phyloP scores from a whole-genome alignment of 2,329 filamentous ascomycete species.

The Colletotrichum costaricense region DNA sequence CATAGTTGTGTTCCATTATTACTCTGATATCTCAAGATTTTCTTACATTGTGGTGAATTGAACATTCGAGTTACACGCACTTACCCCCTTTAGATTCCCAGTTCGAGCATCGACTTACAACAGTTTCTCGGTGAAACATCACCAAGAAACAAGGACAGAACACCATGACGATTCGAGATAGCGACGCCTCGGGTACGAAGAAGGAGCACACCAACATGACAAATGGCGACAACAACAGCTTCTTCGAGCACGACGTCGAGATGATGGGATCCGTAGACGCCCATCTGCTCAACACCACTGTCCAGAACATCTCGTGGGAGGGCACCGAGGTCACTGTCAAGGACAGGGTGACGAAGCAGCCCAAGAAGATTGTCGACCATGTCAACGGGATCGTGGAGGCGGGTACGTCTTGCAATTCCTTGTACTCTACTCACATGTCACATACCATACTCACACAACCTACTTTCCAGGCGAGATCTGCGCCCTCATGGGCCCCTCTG shows the following conservation, averaged over 20 bases:
- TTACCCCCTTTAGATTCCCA: not conserved
- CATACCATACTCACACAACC: not conserved
- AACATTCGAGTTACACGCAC: not conserved
- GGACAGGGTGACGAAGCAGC: constrained; percentile 72
- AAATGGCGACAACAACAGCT: not conserved
- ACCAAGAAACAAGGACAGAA: not conserved
- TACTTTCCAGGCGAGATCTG: constrained; percentile 69
- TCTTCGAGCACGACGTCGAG: constrained; percentile 40
- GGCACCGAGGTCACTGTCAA: constrained; percentile 78
- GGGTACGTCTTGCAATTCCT: constrained; percentile 45
- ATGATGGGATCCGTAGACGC: constrained; percentile 47
- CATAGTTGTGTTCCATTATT: not conserved
- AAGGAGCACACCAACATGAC: constrained; percentile 9
- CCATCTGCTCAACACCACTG: constrained; percentile 71
- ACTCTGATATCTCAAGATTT: not conserved
- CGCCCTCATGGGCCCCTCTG: constrained; percentile 83
- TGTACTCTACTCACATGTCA: not conserved
- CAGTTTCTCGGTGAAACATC: not conserved
- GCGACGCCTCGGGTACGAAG: not conserved
- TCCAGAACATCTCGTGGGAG: constrained; percentile 75
- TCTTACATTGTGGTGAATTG: not conserved
- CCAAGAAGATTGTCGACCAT: constrained; percentile 71
- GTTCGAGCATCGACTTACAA: not conserved
- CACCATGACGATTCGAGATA: not conserved
- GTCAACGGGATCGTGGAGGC: constrained; percentile 74